phyloP scores from a whole-genome alignment of 768 basidiomycete genomes.

The Mycena indigotica region DNA sequence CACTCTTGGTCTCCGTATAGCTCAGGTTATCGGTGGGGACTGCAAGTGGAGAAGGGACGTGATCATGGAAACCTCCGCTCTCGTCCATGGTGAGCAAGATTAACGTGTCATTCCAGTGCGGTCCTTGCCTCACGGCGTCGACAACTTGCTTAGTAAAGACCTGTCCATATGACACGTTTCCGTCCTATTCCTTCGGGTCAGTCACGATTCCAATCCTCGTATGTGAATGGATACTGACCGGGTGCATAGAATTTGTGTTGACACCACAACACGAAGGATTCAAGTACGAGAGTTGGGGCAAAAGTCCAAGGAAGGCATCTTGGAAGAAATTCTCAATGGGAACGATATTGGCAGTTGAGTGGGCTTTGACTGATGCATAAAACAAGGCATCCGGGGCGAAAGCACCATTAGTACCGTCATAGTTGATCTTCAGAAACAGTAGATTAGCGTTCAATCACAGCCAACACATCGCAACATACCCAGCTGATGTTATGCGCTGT shows the following conservation, averaged over 20 bases:
- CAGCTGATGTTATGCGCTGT: slow-evolving; percentile 27
- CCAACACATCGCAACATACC: too few relatives aligned
- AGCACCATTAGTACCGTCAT: slow-evolving; percentile 27
- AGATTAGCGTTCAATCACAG: too few relatives aligned
- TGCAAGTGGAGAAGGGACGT: slow-evolving; percentile 34
- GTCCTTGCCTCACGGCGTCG: slow-evolving; percentile 32
- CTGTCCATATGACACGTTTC: slow-evolving; percentile 30
- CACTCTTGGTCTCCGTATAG: slow-evolving; percentile 32
- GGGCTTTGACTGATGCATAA: slow-evolving; percentile 24
- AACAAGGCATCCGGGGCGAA: slow-evolving; percentile 9
- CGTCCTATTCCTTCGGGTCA: background rate
- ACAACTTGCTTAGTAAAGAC: slow-evolving; percentile 33
- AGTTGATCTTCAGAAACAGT: too few relatives aligned
- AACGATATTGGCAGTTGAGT: slow-evolving; percentile 25
- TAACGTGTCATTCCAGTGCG: slow-evolving; percentile 33
- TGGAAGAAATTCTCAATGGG: slow-evolving; percentile 33
- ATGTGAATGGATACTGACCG: too few relatives aligned
- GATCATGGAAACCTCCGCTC: slow-evolving; percentile 36
- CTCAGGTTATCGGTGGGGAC: slow-evolving; percentile 29
- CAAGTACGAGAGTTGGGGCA: slow-evolving; percentile 33
- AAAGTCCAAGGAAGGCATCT: slow-evolving; percentile 28
- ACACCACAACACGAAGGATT: slow-evolving; percentile 29
- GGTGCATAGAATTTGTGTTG: slow-evolving; percentile 29
- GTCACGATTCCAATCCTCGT: background rate
- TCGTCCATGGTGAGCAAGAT: slow-evolving; percentile 37